Conservation (phyloP, 2,329 filamentous ascomycete genomes). For the Ambrosiella xylebori region DNA sequence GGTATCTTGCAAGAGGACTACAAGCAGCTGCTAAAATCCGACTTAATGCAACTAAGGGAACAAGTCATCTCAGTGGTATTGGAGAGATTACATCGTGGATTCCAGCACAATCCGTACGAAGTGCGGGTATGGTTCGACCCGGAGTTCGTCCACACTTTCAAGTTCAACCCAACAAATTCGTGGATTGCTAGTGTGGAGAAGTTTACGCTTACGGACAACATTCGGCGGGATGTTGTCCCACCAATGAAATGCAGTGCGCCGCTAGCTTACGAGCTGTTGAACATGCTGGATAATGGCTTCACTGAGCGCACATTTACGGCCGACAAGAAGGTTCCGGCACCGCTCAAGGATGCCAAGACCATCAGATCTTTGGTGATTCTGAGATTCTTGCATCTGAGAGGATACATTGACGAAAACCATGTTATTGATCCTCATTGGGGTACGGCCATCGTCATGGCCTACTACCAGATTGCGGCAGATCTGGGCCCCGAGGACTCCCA, state of each 20-base stretch:
- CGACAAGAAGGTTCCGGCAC: slow-evolving; percentile 19
- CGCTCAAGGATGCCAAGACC: slow-evolving; percentile 50
- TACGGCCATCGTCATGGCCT: slow-evolving; percentile 52
- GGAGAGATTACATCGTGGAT: slow-evolving; percentile 62
- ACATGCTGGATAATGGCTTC: slow-evolving; percentile 54
- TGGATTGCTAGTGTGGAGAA: slow-evolving; percentile 29
- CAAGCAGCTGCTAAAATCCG: slow-evolving; percentile 55
- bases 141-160: slow-evolving; percentile 47
- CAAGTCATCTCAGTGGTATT: slow-evolving; percentile 64
- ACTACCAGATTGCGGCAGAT: slow-evolving; percentile 43
- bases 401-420: slow-evolving; percentile 66
- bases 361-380: slow-evolving; percentile 59
- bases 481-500: slow-evolving; percentile 25
- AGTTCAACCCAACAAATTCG: slow-evolving; percentile 36
- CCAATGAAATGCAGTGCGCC: slow-evolving; percentile 21
- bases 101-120: slow-evolving; percentile 52
- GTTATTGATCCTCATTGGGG: slow-evolving; percentile 65
- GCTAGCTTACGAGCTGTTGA: slow-evolving; percentile 43
- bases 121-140: slow-evolving; percentile 74
- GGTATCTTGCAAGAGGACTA: slow-evolving; percentile 68
- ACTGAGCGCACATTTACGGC: slow-evolving; percentile 48
- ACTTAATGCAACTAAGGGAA: slow-evolving; percentile 58
- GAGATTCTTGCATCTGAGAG: slow-evolving; percentile 77
- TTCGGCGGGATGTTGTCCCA: slow-evolving; percentile 2
- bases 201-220: slow-evolving; percentile 20